These are phyloP conservation scores for Phytophthora hibernalis DNA, from an alignment of 352 stramenopile genomes.

Conservation along the genomic window DNA sequence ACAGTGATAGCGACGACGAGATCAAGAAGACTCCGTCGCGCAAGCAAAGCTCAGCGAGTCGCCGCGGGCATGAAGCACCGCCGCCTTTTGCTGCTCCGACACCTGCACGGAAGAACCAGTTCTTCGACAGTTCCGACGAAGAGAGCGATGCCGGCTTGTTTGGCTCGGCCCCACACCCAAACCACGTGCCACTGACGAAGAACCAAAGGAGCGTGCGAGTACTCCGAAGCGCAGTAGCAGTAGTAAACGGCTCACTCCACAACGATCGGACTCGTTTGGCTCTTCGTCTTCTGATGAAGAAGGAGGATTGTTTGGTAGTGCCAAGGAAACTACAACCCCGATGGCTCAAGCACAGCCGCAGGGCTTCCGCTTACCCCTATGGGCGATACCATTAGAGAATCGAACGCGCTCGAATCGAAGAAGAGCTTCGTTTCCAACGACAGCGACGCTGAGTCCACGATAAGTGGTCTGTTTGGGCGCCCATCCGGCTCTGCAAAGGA, in stretches of 20 bases:
- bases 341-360: constrained; percentile 20
- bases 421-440: constrained; percentile 49
- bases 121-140: constrained; percentile 68
- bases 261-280: constrained; percentile 56
- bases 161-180: constrained; percentile 32
- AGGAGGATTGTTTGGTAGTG: constrained; percentile 53
- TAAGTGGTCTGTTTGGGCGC: constrained; percentile 47
- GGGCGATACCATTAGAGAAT: constrained; percentile 24
- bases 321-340: constrained; percentile 28
- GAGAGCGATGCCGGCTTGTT: constrained; percentile 74
- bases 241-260: constrained; percentile 35
- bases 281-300: constrained; percentile 51
- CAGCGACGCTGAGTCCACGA: constrained; percentile 44
- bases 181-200: constrained; percentile 34
- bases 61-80: constrained; percentile 24
- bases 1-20: constrained; percentile 56
- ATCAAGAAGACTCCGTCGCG: constrained; percentile 15
- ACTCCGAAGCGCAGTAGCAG: constrained; percentile 26
- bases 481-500: constrained; percentile 30
- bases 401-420: constrained; percentile 23
- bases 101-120: constrained; percentile 45
- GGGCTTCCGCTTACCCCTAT: constrained; percentile 42
- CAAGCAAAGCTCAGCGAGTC: constrained; percentile 30
- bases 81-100: constrained; percentile 32
- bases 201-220: constrained; percentile 28